Conservation (phyloP, 805 yeast genomes). For the Cyberlindnera americana region DNA sequence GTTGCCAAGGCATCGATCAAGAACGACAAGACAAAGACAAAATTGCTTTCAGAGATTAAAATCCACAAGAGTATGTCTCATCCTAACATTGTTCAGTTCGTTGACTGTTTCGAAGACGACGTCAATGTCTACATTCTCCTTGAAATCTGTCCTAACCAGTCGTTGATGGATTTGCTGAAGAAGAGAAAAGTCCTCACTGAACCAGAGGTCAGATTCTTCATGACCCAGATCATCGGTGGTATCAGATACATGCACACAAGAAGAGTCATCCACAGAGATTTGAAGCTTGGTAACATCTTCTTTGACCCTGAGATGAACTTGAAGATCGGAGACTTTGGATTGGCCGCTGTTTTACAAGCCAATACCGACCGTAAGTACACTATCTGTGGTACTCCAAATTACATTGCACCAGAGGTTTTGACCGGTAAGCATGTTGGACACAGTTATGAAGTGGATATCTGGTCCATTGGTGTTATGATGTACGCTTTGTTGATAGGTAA, state of each 20-base stretch:
- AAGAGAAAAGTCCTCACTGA: conserved; percentile 82
- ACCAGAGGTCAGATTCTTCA: conserved; percentile 85
- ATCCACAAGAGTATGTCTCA: conserved; percentile 90
- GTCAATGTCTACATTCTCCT: conserved; percentile 87
- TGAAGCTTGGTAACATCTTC: conserved; percentile 93
- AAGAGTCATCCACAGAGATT: conserved; percentile 92
- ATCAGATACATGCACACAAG: conserved; percentile 87
- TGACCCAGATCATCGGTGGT: conserved; percentile 93
- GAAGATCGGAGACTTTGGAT: conserved; percentile 96
- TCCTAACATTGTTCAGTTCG: conserved; percentile 84
- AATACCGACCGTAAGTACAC: conserved; percentile 79
- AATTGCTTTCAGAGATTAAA: conserved; percentile 88
- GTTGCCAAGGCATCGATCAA: conserved; percentile 94
- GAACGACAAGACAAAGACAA: conserved; percentile 79
- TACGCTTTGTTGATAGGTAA: conserved; percentile 89
- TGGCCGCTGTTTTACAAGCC: conserved; percentile 88
- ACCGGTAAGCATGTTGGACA: conserved; percentile 88
- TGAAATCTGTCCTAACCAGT: conserved; percentile 93
- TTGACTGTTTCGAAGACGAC: conserved; percentile 97
- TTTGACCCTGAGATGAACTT: conserved; percentile 91
- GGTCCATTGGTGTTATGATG: conserved; percentile 98
- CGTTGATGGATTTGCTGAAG: conserved; percentile 87
- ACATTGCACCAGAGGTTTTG: conserved; percentile 96
- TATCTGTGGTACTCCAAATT: conserved; percentile 98
- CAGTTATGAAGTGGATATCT: conserved; percentile 89